Evolutionary conservation across 2,329 filamentous ascomycete genomes (phyloP).

Genomic region (Zasmidium citrigriseum): DNA sequence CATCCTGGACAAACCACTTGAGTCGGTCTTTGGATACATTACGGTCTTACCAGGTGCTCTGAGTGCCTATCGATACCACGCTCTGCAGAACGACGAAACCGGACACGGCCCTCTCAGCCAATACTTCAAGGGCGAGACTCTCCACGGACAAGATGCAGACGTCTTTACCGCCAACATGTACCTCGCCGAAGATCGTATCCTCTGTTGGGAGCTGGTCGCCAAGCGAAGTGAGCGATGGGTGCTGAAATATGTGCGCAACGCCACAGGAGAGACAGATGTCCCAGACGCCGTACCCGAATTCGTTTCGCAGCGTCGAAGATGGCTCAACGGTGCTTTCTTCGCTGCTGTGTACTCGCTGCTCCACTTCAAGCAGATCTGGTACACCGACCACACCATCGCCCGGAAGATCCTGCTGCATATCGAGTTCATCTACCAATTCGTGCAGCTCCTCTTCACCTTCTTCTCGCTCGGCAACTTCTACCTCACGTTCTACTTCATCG

Average conservation of each 20-base stretch:
- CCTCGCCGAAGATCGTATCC: conserved; percentile 82
- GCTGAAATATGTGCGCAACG: conserved; percentile 94
- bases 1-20: conserved; percentile 94
- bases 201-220: conserved; percentile 93
- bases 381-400: conserved; percentile 83
- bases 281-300: conserved; percentile 94
- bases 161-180: conserved; percentile 99
- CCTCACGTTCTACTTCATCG: conserved; percentile 97
- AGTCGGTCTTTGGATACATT: conserved; percentile 97
- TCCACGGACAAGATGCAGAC: conserved; percentile 93
- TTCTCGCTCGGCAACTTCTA: conserved; percentile 99
- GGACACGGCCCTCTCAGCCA: conserved; percentile 94
- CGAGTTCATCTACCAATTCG: conserved; percentile 92
- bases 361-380: conserved; percentile 91
- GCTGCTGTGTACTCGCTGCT: conserved; percentile 96
- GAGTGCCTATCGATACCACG: conserved; percentile 93
- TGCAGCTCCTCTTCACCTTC: conserved; percentile 92
- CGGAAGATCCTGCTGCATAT: conserved; percentile 91
- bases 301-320: conserved; percentile 91
- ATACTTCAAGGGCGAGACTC: conserved; percentile 98
- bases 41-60: conserved; percentile 93
- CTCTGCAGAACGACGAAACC: conserved; percentile 92
- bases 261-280: conserved; percentile 96
- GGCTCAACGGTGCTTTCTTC: conserved; percentile 99
- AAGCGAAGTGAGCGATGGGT: conserved; percentile 96